Evolutionary conservation across 768 basidiomycete species (phyloP).

Genomic region (Amanita subjunquillea): DNA sequence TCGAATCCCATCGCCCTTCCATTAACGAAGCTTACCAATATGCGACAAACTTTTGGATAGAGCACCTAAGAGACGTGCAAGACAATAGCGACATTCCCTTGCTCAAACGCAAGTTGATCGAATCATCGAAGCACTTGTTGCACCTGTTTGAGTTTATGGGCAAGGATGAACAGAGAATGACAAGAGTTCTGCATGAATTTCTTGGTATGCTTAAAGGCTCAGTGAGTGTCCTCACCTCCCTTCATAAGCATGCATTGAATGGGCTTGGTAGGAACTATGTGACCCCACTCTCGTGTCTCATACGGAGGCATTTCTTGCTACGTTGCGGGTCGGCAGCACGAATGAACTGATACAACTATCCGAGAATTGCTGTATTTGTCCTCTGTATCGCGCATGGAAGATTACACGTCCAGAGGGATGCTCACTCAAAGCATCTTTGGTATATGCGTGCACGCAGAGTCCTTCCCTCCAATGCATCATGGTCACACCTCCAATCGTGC

Average conservation of each 20-base stretch:
- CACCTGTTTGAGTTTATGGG: neutral
- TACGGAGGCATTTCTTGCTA: neutral
- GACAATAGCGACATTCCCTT: neutral
- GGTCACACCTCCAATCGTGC: neutral
- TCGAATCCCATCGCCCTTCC: neutral
- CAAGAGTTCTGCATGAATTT: neutral
- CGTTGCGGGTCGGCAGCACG: neutral
- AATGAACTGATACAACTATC: neutral
- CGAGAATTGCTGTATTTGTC: neutral
- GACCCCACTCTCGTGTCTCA: neutral
- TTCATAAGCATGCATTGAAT: too few relatives aligned
- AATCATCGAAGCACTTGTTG: neutral
- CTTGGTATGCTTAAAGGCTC: neutral
- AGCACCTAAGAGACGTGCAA: neutral
- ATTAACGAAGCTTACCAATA: slow-evolving; percentile 1
- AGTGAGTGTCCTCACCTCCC: neutral
- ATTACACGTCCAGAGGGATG: neutral
- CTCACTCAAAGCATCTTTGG: neutral
- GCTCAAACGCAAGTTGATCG: neutral
- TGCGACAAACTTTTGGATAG: neutral
- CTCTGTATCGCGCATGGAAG: neutral
- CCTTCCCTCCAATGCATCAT: neutral
- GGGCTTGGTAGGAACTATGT: neutral
- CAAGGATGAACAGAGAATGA: neutral
- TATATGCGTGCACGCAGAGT: neutral